These are phyloP conservation scores for Venturia pyrina DNA, from an alignment of 2,329 filamentous ascomycete genomes.

Conservation along the genomic window DNA sequence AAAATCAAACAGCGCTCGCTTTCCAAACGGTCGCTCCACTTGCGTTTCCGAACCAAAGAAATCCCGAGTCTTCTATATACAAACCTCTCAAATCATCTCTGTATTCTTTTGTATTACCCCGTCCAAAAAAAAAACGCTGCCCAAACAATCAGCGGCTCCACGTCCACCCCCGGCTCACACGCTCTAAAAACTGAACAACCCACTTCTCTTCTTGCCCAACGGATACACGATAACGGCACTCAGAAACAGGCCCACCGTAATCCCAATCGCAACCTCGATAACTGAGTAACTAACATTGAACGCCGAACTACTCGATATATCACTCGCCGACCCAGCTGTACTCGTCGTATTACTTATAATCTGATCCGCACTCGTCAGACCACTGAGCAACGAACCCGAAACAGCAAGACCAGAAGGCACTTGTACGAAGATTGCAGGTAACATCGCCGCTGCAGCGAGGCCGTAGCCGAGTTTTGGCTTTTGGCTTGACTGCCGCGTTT, in stretches of 20 bases:
- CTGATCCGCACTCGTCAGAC: conserved; percentile 47
- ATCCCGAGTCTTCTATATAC: not conserved
- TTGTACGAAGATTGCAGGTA: conserved; percentile 74
- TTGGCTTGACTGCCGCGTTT: conserved; percentile 10
- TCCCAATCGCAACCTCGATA: conserved; percentile 41
- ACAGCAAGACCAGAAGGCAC: conserved; percentile 52
- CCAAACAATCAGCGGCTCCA: not conserved
- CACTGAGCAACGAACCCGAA: conserved; percentile 45
- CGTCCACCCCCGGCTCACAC: not conserved
- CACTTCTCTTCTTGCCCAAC: conserved; percentile 37
- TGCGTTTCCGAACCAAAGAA: not conserved
- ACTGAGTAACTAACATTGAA: conserved; percentile 39
- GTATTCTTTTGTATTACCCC: not conserved
- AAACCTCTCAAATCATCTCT: not conserved
- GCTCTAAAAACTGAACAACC: conserved; percentile 30
- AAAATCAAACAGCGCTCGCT: too few species aligned
- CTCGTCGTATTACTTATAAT: conserved; percentile 39
- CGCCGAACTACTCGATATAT: conserved; percentile 32
- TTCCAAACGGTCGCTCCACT: too few species aligned
- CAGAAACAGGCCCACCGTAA: conserved; percentile 40
- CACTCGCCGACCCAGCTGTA: conserved; percentile 19
- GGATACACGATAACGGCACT: conserved; percentile 40
- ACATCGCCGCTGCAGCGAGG: conserved; percentile 72
- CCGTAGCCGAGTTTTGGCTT: conserved; percentile 47
- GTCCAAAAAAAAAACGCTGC: not conserved